Percentiles rank a stretch among this genome's conserved stretches.
Conservation (phyloP, 768 basidiomycete species). For the Hypholoma sublateritium region DNA sequence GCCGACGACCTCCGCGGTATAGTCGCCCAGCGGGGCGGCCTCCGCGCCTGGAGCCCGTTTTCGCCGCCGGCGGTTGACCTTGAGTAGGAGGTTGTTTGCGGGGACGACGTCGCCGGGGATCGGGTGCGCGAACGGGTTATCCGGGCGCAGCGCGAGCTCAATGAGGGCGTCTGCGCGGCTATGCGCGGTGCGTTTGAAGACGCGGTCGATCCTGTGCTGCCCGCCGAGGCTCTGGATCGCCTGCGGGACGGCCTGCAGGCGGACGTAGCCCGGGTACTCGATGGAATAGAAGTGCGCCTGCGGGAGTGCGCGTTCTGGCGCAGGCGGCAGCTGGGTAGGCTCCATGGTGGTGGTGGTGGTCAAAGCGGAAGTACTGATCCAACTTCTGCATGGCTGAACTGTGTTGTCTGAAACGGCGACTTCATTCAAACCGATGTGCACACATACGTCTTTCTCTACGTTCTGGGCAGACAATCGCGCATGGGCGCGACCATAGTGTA, state of each 20-base stretch:
- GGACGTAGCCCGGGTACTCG: conserved; percentile 90
- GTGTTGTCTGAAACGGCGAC: too few relatives aligned
- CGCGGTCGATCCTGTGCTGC: conserved; percentile 66
- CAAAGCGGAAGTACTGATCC: background rate
- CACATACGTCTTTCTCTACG: too few relatives aligned
- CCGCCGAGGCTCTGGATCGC: conserved; percentile 72
- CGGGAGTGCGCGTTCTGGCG: conserved; percentile 45
- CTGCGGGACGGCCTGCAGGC: conserved; percentile 53
- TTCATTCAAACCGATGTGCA: too few relatives aligned
- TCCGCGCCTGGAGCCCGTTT: conserved; percentile 31
- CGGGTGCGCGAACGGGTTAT: conserved; percentile 80
- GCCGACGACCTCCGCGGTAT: conserved; percentile 72
- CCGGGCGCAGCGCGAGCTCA: conserved; percentile 75
- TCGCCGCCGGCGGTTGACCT: conserved; percentile 73
- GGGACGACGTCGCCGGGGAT: conserved; percentile 76
- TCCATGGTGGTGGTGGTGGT: background rate
- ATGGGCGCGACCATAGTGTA: too few relatives aligned
- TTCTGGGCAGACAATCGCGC: too few relatives aligned
- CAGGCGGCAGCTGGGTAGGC: conserved; percentile 6
- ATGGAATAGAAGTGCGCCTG: conserved; percentile 70
- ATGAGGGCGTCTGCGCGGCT: conserved; percentile 60
- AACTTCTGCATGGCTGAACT: background rate
- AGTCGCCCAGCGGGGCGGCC: conserved; percentile 57
- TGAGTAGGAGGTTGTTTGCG: conserved; percentile 82
- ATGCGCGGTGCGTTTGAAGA: conserved; percentile 68